Base-by-base conservation (phyloP, 805 yeast genomes). In the Dipodascus geniculatus region DNA sequence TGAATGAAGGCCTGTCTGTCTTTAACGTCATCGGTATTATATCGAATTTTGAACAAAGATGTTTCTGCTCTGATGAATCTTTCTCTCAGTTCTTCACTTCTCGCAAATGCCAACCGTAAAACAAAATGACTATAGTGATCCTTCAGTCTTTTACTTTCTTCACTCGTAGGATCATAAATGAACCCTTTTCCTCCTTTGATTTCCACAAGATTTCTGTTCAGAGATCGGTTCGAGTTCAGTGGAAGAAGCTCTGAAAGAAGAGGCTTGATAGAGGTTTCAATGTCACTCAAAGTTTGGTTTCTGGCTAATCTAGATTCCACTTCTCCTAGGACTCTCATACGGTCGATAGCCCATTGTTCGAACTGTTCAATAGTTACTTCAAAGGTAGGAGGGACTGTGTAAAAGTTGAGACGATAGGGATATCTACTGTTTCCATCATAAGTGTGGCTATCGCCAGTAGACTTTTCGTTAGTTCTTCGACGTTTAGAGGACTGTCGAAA, bases 101-200 rank as follows among this genome's bases (percentile, higher is more conserved):
- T 81, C 65, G 97, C 87, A 65, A 93, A 93, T 49, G 95, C 96
- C 42, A 93, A 74, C 53, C 97, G 75, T 58, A 93, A 70, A 35
- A 91, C 90, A 65, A 73, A 93, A 69, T 93, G 99, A 3, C 96
- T 85, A 66, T 87, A 88, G 63, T 88, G 91, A 68, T 93, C 99
- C 65, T 91, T 91, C 58, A 78, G 78, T 60, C 95, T 79, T 64
- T 87, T 95, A 42, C 72, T 71, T 65, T 53, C 78, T n/a, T 52
- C 52, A 35, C 42, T 23, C 51, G 3, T 11, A n/a, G 35, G 44
- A 11, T 38, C 44, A 17, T 38, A 38, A 38, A 38, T n/a, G 14
- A 68, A 69, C 23, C 67, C 67, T 42, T 60, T 53, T 19, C 42
- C 28, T 9, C 55, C 50, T 22, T 42, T 23, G 48, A 53, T 22